A percentile compares a stretch with the other conserved stretches of the same genome.
These are phyloP conservation scores for Sugiyamaella boreocaroliniensis DNA, from an alignment of 805 yeast genomes.

Conservation along the genomic window DNA sequence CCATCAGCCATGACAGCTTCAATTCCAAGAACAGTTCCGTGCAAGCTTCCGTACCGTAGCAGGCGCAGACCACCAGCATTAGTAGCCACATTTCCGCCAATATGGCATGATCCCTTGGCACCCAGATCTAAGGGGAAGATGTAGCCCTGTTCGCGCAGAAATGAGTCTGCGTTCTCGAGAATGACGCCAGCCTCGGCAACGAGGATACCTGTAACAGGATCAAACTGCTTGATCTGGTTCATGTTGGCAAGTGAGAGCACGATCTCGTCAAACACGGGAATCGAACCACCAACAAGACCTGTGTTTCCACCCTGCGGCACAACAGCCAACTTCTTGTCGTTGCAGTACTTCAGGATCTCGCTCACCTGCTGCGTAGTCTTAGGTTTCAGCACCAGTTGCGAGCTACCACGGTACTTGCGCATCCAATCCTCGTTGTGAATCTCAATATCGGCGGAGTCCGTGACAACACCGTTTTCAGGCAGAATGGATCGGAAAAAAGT, in stretches of 20 bases:
- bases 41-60: conserved; percentile 83
- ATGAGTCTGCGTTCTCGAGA: conserved; percentile 76
- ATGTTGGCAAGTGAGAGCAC: conserved; percentile 61
- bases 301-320: conserved; percentile 98
- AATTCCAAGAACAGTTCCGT: conserved; percentile 83
- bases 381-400: conserved; percentile 75
- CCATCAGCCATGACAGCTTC: conserved; percentile 94
- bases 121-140: conserved; percentile 92
- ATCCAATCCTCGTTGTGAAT: conserved; percentile 88
- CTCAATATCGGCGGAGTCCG: conserved; percentile 19
- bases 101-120: conserved; percentile 94
- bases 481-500: conserved; percentile 55
- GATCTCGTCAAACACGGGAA: conserved; percentile 87
- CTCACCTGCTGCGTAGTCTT: conserved; percentile 72
- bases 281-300: conserved; percentile 91
- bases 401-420: conserved; percentile 88
- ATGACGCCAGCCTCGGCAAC: conserved; percentile 89
- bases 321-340: conserved; percentile 67
- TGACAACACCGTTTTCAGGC: conserved; percentile 38
- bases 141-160: conserved; percentile 70
- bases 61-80: conserved; percentile 94
- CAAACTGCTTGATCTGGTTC: conserved; percentile 78
- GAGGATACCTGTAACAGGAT: conserved; percentile 72
- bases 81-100: conserved; percentile 92
- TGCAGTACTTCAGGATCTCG: conserved; percentile 70